Base-by-base conservation (phyloP, 768 basidiomycete species). In the Panaeolus papilionaceus region DNA sequence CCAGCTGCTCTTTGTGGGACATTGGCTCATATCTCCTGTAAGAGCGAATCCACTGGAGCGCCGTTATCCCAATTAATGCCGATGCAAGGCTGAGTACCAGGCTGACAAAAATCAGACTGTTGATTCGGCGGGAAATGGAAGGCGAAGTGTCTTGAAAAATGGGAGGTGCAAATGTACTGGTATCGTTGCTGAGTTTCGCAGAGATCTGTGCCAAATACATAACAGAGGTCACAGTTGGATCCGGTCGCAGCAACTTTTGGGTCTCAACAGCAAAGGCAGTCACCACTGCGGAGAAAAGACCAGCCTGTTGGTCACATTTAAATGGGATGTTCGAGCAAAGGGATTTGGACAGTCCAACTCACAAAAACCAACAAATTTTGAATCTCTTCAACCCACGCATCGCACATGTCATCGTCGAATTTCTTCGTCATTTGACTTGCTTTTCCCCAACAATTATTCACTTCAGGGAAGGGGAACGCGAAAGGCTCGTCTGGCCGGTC, bases 11-110 rank as follows among this genome's bases (percentile, higher is more conserved):
- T 83, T 75, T 1, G 82, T 82, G n/a, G 80, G 80, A 68, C 80
- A 77, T 67, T 82, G 80, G 76, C 39, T 75, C 69, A 44, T 76
- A 76, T 51, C 75, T 75, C 69, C 73, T 75, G 54, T 76, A 73
- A 16, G 76, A 76, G n/a, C 81, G 77, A 1, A 81, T 76, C 86
- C 86, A 87, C 66, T 85, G 83, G 68, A 86, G 81, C 28, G 84
- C 80, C 8, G 86, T 69, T 4, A 83, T 85, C 9, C 83, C 83
- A 1, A 78, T 76, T 26, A 85, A 75, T 16, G 83, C 83, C 67
- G 78, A 79, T 10, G 73, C 67, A 33, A 86, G 75, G 64, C 81
- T 83, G 51, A 82, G 79, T 2, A 75, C 75, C 6, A 87, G 75
- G 68, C 83, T 85, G 49, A 83, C 72, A 69, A 86, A 84, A 82